A percentile compares a stretch with the other conserved stretches of the same genome.
phyloP scores from a whole-genome alignment of 768 basidiomycete genomes.

The Russula lepida region DNA sequence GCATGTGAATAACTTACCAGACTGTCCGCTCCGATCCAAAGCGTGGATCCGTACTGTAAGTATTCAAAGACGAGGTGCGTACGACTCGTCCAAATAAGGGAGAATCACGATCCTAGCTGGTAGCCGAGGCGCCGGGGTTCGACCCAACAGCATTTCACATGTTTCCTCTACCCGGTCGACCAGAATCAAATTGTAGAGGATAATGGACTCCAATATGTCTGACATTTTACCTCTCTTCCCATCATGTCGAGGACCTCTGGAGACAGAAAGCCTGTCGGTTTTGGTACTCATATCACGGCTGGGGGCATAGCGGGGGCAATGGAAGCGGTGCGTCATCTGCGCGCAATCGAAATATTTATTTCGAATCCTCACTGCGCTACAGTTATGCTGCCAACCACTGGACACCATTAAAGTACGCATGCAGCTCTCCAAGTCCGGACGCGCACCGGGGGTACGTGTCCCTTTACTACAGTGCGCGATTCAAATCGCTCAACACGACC shows the following conservation, averaged over 20 bases:
- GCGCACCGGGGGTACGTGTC: conserved; percentile 68
- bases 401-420: conserved; percentile 99
- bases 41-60: too few relatives aligned
- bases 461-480: not conserved
- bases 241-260: conserved; percentile 20
- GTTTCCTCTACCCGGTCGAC: not conserved
- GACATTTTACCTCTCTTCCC: not conserved
- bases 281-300: conserved; percentile 86
- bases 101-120: not conserved
- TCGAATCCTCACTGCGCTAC: not conserved
- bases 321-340: conserved; percentile 60
- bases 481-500: not conserved
- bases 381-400: conserved; percentile 84
- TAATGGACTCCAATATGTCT: not conserved
- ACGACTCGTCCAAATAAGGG: not conserved
- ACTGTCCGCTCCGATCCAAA: too few relatives aligned
- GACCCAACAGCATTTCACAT: not conserved
- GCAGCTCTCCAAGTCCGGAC: conserved; percentile 86
- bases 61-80: too few relatives aligned
- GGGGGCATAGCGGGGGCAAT: conserved; percentile 92
- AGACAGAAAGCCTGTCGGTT: conserved; percentile 71
- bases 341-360: not conserved
- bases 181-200: not conserved
- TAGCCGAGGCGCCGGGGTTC: not conserved
- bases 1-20: too few relatives aligned